These are phyloP conservation scores for Penicillium sp. DNA, from an alignment of 2,329 filamentous ascomycete genomes.

Conservation along the genomic window DNA sequence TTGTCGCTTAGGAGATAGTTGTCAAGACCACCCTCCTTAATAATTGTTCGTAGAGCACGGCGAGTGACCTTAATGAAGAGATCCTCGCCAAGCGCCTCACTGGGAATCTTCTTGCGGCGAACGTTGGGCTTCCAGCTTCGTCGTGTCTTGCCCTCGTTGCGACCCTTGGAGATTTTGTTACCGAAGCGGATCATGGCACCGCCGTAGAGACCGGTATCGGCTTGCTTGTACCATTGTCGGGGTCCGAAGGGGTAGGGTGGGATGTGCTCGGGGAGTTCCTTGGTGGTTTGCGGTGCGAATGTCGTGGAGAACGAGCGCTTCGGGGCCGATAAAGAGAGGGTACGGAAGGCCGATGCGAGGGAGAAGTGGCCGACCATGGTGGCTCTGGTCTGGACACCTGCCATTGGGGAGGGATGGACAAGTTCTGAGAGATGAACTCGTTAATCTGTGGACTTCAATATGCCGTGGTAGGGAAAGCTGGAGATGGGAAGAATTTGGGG, in stretches of 20 bases:
- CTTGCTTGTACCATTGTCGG: conserved; percentile 45
- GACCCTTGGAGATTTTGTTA: conserved; percentile 51
- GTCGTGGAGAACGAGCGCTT: conserved; percentile 43
- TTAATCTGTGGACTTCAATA: conserved; percentile 1
- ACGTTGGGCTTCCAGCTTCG: conserved; percentile 53
- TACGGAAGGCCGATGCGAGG: conserved; percentile 40
- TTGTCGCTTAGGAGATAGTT: conserved; percentile 85
- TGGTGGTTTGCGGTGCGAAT: conserved; percentile 30
- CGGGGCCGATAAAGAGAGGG: conserved; percentile 37
- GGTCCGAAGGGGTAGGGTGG: conserved; percentile 50
- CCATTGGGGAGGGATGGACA: conserved; percentile 24
- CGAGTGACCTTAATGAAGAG: conserved; percentile 49
- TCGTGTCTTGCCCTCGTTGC: conserved; percentile 50
- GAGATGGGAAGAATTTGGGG: conserved; percentile 33
- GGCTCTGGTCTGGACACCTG: conserved; percentile 29
- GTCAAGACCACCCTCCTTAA: conserved; percentile 85
- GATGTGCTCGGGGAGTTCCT: conserved; percentile 37
- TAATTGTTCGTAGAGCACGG: conserved; percentile 58
- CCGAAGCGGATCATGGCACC: conserved; percentile 48
- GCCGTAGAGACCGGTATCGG: conserved; percentile 50
- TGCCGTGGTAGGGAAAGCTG: conserved; percentile 5
- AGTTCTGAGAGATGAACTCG: not conserved
- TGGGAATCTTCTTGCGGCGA: conserved; percentile 47
- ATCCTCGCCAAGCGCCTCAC: conserved; percentile 43
- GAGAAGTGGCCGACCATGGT: conserved; percentile 35